phyloP scores from a whole-genome alignment of 108 stramenopile genomes.

The Nannochloropsis oceanica region DNA sequence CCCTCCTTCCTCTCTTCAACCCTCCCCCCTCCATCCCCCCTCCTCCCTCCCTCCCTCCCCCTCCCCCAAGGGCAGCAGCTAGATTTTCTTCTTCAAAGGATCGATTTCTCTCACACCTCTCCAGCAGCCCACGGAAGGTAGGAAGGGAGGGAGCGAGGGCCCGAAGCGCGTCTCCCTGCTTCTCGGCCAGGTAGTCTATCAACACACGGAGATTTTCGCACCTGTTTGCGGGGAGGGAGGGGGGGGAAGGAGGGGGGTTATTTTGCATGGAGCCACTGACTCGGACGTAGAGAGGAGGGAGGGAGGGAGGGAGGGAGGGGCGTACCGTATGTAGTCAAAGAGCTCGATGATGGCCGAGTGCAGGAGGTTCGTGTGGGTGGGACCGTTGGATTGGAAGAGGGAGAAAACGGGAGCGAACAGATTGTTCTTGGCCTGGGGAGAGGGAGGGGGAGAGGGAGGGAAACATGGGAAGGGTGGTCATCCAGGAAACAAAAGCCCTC shows the following conservation, averaged over 20 bases:
- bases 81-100: slow-evolving; percentile 11
- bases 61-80: neutral
- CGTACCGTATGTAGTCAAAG: slow-evolving; percentile 16
- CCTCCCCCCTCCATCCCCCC: neutral
- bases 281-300: neutral
- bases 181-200: slow-evolving; percentile 30
- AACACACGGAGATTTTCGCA: slow-evolving; percentile 25
- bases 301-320: neutral
- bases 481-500: neutral
- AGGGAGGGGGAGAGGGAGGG: neutral
- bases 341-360: slow-evolving; percentile 39
- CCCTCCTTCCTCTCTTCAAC: neutral
- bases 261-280: neutral
- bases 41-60: neutral
- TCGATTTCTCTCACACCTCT: slow-evolving; percentile 16
- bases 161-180: neutral
- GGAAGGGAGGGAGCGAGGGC: neutral
- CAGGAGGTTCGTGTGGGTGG: slow-evolving; percentile 22
- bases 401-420: slow-evolving; percentile 24
- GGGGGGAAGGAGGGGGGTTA: neutral
- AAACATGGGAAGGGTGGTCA: neutral
- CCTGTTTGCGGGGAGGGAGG: neutral
- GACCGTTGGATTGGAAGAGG: slow-evolving; percentile 10
- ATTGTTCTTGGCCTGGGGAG: slow-evolving; percentile 27
- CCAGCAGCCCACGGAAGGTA: neutral